Base-by-base conservation (phyloP, 768 basidiomycete species). In the Fibroporia radiculosa region DNA sequence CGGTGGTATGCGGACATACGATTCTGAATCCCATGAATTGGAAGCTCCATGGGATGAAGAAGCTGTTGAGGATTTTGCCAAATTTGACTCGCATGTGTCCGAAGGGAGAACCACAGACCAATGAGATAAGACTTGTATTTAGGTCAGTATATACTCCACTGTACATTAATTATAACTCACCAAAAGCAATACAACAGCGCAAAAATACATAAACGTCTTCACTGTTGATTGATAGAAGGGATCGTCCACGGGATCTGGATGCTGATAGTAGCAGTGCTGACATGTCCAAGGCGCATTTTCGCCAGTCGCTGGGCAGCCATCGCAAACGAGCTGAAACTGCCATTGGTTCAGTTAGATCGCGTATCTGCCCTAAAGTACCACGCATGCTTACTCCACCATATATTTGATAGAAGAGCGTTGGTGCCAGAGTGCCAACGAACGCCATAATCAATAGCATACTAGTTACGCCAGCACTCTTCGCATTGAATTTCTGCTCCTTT, bases 381-480 rank as follows among this genome's bases (percentile, higher is more conserved):
- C 22, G n/a, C 19, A 45, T 14, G 75, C 91, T 66, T 58, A 97
- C 95, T 52, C 89, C 92, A 41, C 96, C 96, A 62, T 95, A 99
- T 8, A 85, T 93, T 63, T 98, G 93, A 66, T 99, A 99, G 64
- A 99, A 99, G 59, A 99, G 61, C 0, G 96, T 98, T 2, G 96
- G 96, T 0, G 92, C 80, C 47, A 99, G 70, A 1, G 89, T 90
- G 11, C 96, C 96, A 49, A 99, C 95, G 62, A 99, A 90, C 11
- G 96, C 96, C 95, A 98, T 98, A 66, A 99, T 98, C 62, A 99
- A 65, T 90, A 99, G 95, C 71, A 96, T 96, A 61, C 93, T 96
- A 0, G 96, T 99, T 13, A 99, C 96, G 28, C 96, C 90, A 5
- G 96, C 96, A 57, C 88, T 92, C 70, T 91, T 97, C n/a, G 96